These are phyloP conservation scores for Saccharomyces hybrid DNA, from an alignment of 1,139 yeast species.

Conservation along the genomic window DNA sequence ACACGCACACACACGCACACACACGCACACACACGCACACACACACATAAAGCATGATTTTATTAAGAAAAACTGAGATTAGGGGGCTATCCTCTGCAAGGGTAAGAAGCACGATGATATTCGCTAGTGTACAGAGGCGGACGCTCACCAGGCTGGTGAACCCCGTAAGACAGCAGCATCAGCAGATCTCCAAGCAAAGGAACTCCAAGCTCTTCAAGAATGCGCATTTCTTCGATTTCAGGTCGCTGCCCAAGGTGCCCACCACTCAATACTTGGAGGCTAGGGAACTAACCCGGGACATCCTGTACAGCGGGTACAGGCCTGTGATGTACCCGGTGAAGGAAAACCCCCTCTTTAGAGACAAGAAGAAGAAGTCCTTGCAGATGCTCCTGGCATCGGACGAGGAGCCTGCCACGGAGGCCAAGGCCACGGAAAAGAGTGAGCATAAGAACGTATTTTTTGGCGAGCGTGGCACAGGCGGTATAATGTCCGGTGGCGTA, in stretches of 20 bases:
- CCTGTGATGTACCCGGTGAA: constrained; percentile 29
- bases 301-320: constrained; percentile 29
- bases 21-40: background rate
- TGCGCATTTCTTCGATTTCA: constrained; percentile 13
- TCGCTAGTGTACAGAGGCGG: background rate
- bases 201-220: constrained; percentile 5
- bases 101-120: background rate
- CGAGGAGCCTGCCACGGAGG: background rate
- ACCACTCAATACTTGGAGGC: constrained; percentile 27
- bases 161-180: background rate
- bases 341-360: constrained; percentile 28
- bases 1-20: background rate
- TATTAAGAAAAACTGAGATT: background rate
- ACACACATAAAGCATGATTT: background rate
- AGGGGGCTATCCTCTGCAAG: background rate
- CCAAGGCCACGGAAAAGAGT: background rate
- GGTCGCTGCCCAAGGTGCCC: constrained; percentile 28
- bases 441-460: constrained; percentile 11
- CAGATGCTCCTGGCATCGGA: constrained; percentile 1
- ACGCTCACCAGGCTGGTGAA: background rate
- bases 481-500: constrained; percentile 27
- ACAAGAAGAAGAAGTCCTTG: constrained; percentile 6
- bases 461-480: constrained; percentile 24
- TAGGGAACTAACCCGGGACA: constrained; percentile 23
- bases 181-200: constrained; percentile 2